Evolutionary conservation across 2,329 filamentous ascomycete species (phyloP), one percentile per base, ranked within the genome.

Genomic region (Epichloe amarillans): DNA sequence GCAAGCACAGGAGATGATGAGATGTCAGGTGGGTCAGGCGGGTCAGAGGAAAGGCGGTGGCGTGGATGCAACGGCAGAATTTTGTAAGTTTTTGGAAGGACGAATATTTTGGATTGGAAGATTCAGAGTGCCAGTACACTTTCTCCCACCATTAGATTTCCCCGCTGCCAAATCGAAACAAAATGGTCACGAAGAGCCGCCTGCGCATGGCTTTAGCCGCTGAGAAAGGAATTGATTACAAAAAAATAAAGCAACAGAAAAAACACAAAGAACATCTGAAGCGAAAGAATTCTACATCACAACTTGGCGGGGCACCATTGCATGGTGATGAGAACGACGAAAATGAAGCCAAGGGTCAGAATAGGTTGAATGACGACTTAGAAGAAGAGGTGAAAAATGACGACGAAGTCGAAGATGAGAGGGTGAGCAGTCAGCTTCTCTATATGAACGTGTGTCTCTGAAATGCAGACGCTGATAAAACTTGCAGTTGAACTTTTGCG

Each of bases 151-250:
- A 42, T 36, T 14, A 14, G 12, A 10, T 14, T n/a, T 35, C 5
- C 12, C 38, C 38, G 21, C 30, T 2, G 36, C 26, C 30, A 41
- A 19, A 43, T 8, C 39, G 14, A 14, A 26, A 23, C 5, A 23
- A 43, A 39, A 72, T 72, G 69, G 69, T 69, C 47, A 66, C 63
- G 23, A 72, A 69, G 61, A 70, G 70, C 61, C 76, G 73, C 56
- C 66, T 80, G 50, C 76, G 74, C 63, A 64, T 74, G 62, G 77
- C 77, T 10, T 65, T 81, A 15, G 71, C 70, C 45, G 73, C 73
- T 40, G 73, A 81, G 47, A 78, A 80, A 62, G 72, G 74, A 43
- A 62, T 66, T 14, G 76, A 80, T 53, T 74, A 74, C 46, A 67
- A 73, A 76, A 76, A 77, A 58, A 57, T 73, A 41, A 76, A 74